These are phyloP conservation scores for Ophiostoma piceae DNA, from an alignment of 2,329 filamentous ascomycete genomes.

Conservation along the genomic window DNA sequence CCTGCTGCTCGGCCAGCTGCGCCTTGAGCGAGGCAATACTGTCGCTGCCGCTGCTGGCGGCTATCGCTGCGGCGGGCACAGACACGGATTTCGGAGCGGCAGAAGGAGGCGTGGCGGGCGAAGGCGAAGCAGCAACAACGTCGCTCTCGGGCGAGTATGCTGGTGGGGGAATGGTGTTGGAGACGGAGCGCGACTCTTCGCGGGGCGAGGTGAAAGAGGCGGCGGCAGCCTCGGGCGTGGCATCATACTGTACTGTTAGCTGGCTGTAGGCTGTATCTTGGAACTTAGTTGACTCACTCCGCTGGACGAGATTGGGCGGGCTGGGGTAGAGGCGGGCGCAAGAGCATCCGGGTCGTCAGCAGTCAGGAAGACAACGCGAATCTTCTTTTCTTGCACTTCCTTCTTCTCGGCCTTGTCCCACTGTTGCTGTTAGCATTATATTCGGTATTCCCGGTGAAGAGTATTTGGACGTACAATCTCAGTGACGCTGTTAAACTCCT, in stretches of 20 bases:
- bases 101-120: conserved; percentile 6
- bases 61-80: neutral
- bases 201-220: conserved; percentile 34
- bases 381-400: conserved; percentile 87
- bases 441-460: too few species aligned
- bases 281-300: conserved; percentile 25
- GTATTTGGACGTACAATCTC: conserved; percentile 60
- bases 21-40: conserved; percentile 32
- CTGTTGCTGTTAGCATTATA: conserved; percentile 39
- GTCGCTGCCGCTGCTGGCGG: conserved; percentile 16
- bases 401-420: conserved; percentile 76
- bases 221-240: conserved; percentile 33
- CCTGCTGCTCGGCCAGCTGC: conserved; percentile 58
- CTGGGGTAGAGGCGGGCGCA: conserved; percentile 33
- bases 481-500: conserved; percentile 74
- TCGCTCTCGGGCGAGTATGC: conserved; percentile 26
- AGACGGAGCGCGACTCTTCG: conserved; percentile 28
- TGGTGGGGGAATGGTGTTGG: conserved; percentile 26
- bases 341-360: conserved; percentile 42
- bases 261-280: too few species aligned
- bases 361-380: conserved; percentile 79
- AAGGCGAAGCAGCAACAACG: neutral
- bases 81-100: neutral
- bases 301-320: conserved; percentile 30
- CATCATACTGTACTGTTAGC: conserved; percentile 30